Conservation (phyloP, 1,284 basidiomycete genomes). For the Entoloma clypeatum region DNA sequence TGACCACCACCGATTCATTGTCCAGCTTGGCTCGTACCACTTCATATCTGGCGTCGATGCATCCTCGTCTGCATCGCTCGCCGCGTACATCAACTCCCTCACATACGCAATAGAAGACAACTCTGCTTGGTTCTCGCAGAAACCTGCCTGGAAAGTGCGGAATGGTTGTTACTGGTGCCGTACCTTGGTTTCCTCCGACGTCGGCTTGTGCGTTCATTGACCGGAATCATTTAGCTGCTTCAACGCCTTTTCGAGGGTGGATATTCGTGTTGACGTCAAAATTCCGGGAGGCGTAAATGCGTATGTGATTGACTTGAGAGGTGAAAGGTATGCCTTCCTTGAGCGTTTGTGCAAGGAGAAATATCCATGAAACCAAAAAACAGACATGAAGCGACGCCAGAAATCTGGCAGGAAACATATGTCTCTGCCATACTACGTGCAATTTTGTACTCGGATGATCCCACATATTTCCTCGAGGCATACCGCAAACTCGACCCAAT, state of each 20-base stretch:
- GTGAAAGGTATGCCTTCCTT: conserved; percentile 73
- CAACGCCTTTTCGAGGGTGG: conserved; percentile 96
- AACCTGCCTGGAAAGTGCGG: conserved; percentile 86
- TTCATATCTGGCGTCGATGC: conserved; percentile 96
- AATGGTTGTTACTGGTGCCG: conserved; percentile 90
- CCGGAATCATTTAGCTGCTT: conserved; percentile 69
- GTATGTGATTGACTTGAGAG: conserved; percentile 91
- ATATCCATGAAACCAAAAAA: not conserved
- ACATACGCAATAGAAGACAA: conserved; percentile 94
- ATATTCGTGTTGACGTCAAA: conserved; percentile 96
- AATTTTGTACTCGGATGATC: conserved; percentile 94
- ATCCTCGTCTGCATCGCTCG: conserved; percentile 94
- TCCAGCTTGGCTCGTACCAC: conserved; percentile 88
- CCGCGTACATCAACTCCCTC: conserved; percentile 96
- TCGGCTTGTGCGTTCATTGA: not conserved
- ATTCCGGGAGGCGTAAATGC: conserved; percentile 97
- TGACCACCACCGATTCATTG: conserved; percentile 8
- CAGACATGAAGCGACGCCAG: conserved; percentile 88
- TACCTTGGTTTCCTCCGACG: not conserved
- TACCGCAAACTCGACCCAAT: conserved; percentile 97
- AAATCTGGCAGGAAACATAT: conserved; percentile 97
- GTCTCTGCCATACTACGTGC: conserved; percentile 89
- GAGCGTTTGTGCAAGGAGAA: not conserved
- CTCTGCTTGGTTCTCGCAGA: conserved; percentile 90
- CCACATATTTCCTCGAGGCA: conserved; percentile 87